Conservation (phyloP, 805 yeast genomes). For the Kodamaea neixiangensis region DNA sequence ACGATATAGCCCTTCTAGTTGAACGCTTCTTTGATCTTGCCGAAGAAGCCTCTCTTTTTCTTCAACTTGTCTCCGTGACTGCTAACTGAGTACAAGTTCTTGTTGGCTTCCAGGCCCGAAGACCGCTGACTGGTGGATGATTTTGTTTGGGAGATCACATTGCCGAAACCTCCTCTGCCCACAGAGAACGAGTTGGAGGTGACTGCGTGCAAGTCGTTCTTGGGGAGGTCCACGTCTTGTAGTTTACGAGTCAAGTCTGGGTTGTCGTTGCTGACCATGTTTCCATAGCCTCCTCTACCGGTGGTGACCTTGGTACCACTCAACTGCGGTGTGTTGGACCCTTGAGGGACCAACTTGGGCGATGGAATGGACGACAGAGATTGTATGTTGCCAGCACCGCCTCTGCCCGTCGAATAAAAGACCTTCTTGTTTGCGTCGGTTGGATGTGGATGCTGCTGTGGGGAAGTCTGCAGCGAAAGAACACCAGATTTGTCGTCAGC, state of each 20-base stretch:
- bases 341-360: conserved; percentile 58
- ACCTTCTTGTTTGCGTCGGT: conserved; percentile 24
- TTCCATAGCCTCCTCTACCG: conserved; percentile 81
- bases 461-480: conserved; percentile 7
- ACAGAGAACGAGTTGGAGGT: conserved; percentile 50
- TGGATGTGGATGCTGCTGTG: conserved; percentile 10
- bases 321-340: conserved; percentile 62
- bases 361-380: conserved; percentile 42
- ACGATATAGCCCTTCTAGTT: conserved; percentile 12
- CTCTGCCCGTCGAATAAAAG: conserved; percentile 70
- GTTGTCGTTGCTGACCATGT: conserved; percentile 65
- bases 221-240: conserved; percentile 60
- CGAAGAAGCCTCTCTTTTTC: conserved; percentile 37
- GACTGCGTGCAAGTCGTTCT: conserved; percentile 42
- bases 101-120: conserved; percentile 15
- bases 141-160: conserved; percentile 43
- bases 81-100: conserved; percentile 32
- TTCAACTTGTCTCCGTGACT: conserved; percentile 33
- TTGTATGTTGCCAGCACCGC: conserved; percentile 74
- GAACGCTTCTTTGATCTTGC: conserved; percentile 49
- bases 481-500: conserved; percentile 9
- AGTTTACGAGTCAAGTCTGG: conserved; percentile 59
- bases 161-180: conserved; percentile 71
- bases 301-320: conserved; percentile 60
- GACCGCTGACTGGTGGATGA: conserved; percentile 24